A percentile compares a stretch with the other conserved stretches of the same genome.
Evolutionary conservation across 495 filamentous ascomycete genomes (phyloP).

Genomic region (Niebla homalea): DNA sequence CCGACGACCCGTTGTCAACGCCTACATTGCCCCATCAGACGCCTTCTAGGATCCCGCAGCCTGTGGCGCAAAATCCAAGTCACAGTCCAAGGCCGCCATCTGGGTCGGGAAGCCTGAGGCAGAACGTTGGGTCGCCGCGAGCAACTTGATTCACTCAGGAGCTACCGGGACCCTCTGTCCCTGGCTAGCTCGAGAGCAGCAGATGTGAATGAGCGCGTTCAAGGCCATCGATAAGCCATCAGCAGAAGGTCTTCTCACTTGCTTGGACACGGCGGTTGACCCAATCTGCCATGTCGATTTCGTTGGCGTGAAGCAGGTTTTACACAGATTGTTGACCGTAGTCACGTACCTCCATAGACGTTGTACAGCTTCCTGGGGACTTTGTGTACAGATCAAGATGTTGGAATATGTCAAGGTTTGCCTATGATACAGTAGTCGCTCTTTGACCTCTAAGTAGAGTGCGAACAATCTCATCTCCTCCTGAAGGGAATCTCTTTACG

Average conservation of each 20-base stretch:
- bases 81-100: conserved; percentile 6
- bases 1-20: conserved; percentile 34
- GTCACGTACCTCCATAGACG: background rate
- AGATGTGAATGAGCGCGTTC: no score
- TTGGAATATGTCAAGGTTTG: background rate
- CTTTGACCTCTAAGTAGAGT: background rate
- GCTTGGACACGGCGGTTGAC: no score
- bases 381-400: background rate
- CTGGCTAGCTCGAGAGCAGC: background rate
- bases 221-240: no score
- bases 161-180: background rate
- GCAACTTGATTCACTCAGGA: background rate
- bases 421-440: background rate
- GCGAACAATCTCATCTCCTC: no score
- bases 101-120: background rate
- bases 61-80: conserved; percentile 2
- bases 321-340: background rate
- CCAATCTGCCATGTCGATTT: no score
- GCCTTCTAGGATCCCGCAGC: conserved; percentile 16
- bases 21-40: conserved; percentile 22
- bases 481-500: no score
- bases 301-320: no score
- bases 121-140: background rate
- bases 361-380: background rate
- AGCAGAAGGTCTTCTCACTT: no score